Base-by-base conservation (phyloP, 371 early-diverging fungal species). In the Choanephora cucurbitarum region DNA sequence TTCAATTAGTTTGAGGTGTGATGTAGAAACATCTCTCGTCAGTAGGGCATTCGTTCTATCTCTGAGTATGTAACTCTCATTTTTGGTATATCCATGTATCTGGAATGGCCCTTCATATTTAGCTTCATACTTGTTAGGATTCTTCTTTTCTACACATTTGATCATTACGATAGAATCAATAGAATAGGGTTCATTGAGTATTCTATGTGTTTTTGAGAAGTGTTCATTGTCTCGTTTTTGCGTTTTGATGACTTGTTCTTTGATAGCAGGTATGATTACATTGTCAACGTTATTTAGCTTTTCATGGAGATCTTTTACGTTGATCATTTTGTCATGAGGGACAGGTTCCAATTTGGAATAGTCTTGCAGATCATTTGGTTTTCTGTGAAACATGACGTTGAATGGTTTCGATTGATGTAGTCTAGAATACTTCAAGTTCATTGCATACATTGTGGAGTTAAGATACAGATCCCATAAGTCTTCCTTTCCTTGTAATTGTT, bases 381-480 rank as follows among this genome's bases (percentile, higher is more conserved):
- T n/a, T 41, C 52, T 21, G 23, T 48, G 40, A n/a, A 59, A 69
- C 34, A 64, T 56, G 1, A 54, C 43, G 0, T 49, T 7, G 22
- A 34, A 54, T 8, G 59, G 58, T 5, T 32, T 22, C 1, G 52
- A 57, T 13, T 46, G 44, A 18, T 57, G 55, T 8, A 62, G 4
- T 19, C 57, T 33, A 0, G 57, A 37, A 24, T 52, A 53, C 14
- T 44, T 22, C 3, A 28, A 13, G 21, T 56, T 57, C 39, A 57
- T 54, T 4, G 50, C 33, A 50, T 50, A 49, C 13, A 49, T 44
- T 8, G 28, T 32, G 14, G 13, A 2, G 31, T 50, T 24, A 0
- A 55, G 23, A 21, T 56, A 56, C 2, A 43, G 9, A n/a, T 52
- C 51, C 58, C 58, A 56, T 3, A 13, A 15, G 14, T 47, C 49